These are phyloP conservation scores for Fusarium nygamai DNA, from an alignment of 2,329 filamentous ascomycete species.

Conservation along the genomic window DNA sequence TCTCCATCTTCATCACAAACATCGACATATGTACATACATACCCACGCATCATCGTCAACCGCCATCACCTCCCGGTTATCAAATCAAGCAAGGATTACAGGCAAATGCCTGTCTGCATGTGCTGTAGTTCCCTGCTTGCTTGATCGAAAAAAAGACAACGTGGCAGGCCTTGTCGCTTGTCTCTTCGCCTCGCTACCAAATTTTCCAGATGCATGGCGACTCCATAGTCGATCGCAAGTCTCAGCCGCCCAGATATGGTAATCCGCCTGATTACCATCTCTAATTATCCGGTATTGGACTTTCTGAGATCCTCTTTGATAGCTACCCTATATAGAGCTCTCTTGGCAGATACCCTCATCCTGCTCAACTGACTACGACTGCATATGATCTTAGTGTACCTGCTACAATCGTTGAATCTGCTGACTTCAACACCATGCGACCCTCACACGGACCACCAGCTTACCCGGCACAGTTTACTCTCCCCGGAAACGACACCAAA, in stretches of 20 bases:
- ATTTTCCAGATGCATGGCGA: conserved; percentile 13
- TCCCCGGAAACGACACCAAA: conserved; percentile 3
- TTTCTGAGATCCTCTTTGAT: conserved; percentile 6
- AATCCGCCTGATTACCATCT: conserved; percentile 31
- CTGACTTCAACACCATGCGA: conserved; percentile 41
- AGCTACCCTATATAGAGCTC: not conserved
- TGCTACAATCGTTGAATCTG: conserved; percentile 32
- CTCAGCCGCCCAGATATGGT: not conserved
- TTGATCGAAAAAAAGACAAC: conserved; percentile 25
- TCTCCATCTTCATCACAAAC: conserved; percentile 11
- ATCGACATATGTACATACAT: not conserved
- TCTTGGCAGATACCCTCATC: not conserved
- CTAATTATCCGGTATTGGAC: conserved; percentile 36
- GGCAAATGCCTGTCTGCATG: conserved; percentile 6
- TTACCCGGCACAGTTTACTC: conserved; percentile 21
- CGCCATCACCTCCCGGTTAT: conserved; percentile 20
- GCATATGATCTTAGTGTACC: not conserved
- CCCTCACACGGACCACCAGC: conserved; percentile 16
- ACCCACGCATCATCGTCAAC: not conserved
- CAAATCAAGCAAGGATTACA: conserved; percentile 23
- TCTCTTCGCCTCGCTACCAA: conserved; percentile 5
- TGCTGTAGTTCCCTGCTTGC: conserved; percentile 10
- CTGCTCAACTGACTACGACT: not conserved
- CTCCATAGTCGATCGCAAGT: conserved; percentile 31
- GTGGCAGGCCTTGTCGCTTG: conserved; percentile 31